Percentiles rank a stretch among this genome's conserved stretches.
Conservation (phyloP, 2,329 filamentous ascomycete genomes). For the Nemania sp. region DNA sequence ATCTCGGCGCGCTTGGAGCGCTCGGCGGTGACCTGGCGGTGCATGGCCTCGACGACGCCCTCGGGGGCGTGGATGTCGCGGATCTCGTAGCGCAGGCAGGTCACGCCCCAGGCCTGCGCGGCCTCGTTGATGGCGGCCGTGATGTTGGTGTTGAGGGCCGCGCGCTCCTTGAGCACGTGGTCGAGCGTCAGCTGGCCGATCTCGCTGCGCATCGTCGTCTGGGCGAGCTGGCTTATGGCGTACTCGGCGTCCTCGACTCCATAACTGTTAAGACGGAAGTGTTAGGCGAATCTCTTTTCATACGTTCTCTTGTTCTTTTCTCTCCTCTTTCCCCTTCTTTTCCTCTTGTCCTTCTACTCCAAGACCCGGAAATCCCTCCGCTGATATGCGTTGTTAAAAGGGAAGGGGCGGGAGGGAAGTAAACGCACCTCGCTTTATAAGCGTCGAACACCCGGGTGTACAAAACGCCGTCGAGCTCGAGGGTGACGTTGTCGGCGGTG, state of each 20-base stretch:
- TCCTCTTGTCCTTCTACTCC: neutral
- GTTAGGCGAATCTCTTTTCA: slow-evolving; percentile 12
- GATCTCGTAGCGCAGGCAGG: slow-evolving; percentile 97
- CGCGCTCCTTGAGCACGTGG: slow-evolving; percentile 97
- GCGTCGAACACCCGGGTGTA: slow-evolving; percentile 98
- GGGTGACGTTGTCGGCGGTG: slow-evolving; percentile 96
- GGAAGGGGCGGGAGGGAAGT: neutral
- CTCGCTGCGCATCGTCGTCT: slow-evolving; percentile 98
- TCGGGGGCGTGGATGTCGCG: slow-evolving; percentile 96
- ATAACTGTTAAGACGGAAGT: slow-evolving; percentile 69
- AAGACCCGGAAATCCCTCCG: neutral
- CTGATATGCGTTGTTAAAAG: neutral
- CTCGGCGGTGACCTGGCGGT: slow-evolving; percentile 96
- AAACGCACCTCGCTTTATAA: slow-evolving; percentile 88
- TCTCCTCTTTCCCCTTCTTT: slow-evolving; percentile 5
- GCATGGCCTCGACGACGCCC: slow-evolving; percentile 96
- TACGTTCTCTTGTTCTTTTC: too few species aligned
- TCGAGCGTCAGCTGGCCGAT: slow-evolving; percentile 97
- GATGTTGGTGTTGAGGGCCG: slow-evolving; percentile 96
- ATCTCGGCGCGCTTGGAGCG: slow-evolving; percentile 98
- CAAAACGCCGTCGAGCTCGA: slow-evolving; percentile 94
- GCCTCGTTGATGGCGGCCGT: slow-evolving; percentile 99
- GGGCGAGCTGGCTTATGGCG: slow-evolving; percentile 95
- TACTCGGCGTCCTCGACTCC: slow-evolving; percentile 99
- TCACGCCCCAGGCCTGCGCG: slow-evolving; percentile 95